Percentiles rank a stretch among this genome's conserved stretches.
Evolutionary conservation across 345 rosid genomes (phyloP).

Genomic region (Arabidopsis suecica): DNA sequence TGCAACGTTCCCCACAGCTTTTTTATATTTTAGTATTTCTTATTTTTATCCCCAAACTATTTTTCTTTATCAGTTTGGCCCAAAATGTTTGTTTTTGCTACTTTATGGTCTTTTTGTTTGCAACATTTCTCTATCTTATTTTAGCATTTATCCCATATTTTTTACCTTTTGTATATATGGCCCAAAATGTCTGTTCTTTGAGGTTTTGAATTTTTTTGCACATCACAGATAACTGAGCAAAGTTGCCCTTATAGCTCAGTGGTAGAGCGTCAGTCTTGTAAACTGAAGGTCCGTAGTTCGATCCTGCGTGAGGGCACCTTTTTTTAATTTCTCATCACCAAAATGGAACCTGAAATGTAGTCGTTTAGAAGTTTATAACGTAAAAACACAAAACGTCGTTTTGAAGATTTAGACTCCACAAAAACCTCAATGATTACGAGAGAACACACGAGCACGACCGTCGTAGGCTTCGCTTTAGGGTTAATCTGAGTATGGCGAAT

Average conservation of each 20-base stretch:
- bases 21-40: not conserved
- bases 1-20: not conserved
- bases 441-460: conserved; percentile 5
- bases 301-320: conserved; percentile 77
- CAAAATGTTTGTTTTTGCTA: not conserved
- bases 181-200: not conserved
- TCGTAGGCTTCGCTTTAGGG: conserved; percentile 26
- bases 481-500: conserved; percentile 43
- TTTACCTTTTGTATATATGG: no score
- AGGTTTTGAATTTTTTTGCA: not conserved
- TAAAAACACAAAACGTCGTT: not conserved
- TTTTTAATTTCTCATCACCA: not conserved
- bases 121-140: not conserved
- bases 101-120: not conserved
- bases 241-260: conserved; percentile 60
- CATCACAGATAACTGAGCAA: rapidly evolving
- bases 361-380: not conserved
- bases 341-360: not conserved
- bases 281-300: conserved; percentile 80
- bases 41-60: not conserved
- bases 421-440: not conserved
- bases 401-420: not conserved
- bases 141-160: not conserved
- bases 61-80: not conserved
- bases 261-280: conserved; percentile 91